Evolutionary conservation across 352 stramenopile genomes (phyloP), one percentile per base, ranked within the genome.

Genomic region (Pythium phragmiticola): DNA sequence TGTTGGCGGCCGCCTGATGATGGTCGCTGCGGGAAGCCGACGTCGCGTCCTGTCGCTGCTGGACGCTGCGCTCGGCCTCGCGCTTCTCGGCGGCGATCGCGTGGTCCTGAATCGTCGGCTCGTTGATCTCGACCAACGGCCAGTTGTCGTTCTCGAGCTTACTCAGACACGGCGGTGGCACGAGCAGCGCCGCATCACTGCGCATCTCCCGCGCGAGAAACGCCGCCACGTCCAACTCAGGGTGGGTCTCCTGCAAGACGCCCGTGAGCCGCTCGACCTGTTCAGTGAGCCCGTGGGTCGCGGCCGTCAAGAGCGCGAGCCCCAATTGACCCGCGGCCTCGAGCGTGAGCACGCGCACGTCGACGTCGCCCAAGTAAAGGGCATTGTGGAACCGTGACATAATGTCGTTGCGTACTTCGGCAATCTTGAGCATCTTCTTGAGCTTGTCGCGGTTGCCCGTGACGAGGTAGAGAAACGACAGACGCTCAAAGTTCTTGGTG

Each of bases 381-480:
- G 97, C 95, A 77, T 99, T 99, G 82, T 99, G 97, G 77, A 99
- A 99, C 50, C 95, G 91, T 26, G 92, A 96, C 97, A 99, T 99
- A 62, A 98, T 97, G 72, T 99, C 97, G 65, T 96, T 92, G 57
- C 97, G 89, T 73, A 99, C 97, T 74, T 99, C 96, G 5, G 97
- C 95, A 54, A 99, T 99, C 78, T 99, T 99, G 60, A 99, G 85
- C 97, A 99, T 99, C 81, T 99, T 99, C 65, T 94, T 87, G 12
- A 99, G 87, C 80, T 99, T 99, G 63, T 99, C 97, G 42, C 87
- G 96, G 78, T 99, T 98, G 57, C 98, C 98, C 49, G 97, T 99
- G 45, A 99, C 90, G 17, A 99, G 82, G 80, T 99, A 99, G 34
- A 99, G 77, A 79, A 99, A 99, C 54, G 91, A 98, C 16, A 99